Base-by-base conservation (phyloP, 2,329 filamentous ascomycete genomes). In the Fusarium napiforme region DNA sequence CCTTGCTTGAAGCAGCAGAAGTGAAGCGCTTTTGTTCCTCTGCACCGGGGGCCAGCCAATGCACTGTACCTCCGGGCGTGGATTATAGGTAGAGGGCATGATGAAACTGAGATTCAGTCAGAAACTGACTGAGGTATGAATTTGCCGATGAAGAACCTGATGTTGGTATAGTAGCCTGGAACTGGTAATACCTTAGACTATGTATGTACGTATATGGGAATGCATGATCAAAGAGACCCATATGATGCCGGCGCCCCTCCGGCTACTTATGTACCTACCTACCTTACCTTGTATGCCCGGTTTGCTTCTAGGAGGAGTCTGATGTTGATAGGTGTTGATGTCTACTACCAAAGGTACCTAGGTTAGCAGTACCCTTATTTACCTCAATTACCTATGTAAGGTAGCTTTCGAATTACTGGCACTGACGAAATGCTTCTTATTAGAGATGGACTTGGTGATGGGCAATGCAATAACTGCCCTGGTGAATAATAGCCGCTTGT, bases 91-190 rank as follows among this genome's bases (percentile, higher is more conserved):
- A 52, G 49, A 52, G 58, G 47, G 23, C 47, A 61, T 40, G 32
- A 28, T 49, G 56, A 55, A 62, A 37, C 40, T 26, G 36, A 64
- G 18, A 34, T 42, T 39, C 43, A 52, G 43, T 43, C 43, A 36
- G 37, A 69, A 46, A 47, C 46, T 53, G 55, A 53, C 37, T 55
- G 40, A 60, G 45, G 69, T 47, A 42, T 45, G 36, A 45, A 73
- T 56, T 67, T 57, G 61, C 62, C 18, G 70, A 60, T 61, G 53
- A 57, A 69, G 30, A 69, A 47, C 40, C 58, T 53, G 59, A 64
- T 46, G 45, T 37, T 19, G 36, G 36, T 36, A 18, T 36, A 36
- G 16, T 58, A 57, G 57, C 26, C 37, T 43, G 39, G 47, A 43
- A 68, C 60, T 42, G 57, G 60, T 59, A 66, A 70, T 53, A 19